Evolutionary conservation across 768 basidiomycete genomes (phyloP).

Genomic region (Russula griseocarnosa): DNA sequence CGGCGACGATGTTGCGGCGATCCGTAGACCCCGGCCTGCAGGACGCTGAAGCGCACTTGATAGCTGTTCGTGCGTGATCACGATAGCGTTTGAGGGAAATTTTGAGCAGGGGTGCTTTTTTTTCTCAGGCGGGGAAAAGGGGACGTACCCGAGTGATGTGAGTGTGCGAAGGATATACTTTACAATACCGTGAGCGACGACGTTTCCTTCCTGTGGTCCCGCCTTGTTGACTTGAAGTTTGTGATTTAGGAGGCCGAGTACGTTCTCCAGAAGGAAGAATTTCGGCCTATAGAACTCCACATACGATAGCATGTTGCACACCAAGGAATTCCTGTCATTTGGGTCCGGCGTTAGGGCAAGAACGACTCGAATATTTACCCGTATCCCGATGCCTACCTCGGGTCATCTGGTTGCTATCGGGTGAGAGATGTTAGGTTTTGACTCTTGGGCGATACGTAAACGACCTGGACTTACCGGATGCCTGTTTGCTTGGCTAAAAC

Average conservation of each 20-base stretch:
- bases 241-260: constrained; percentile 54
- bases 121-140: neutral
- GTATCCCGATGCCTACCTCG: constrained; percentile 41
- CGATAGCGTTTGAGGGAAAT: no score
- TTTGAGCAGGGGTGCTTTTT: neutral
- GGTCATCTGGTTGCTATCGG: constrained; percentile 53
- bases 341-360: neutral
- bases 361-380: neutral
- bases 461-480: constrained; percentile 42
- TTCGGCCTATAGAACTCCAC: constrained; percentile 60
- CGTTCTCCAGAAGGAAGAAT: constrained; percentile 72
- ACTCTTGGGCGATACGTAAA: neutral
- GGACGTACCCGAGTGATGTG: constrained; percentile 54
- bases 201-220: constrained; percentile 35
- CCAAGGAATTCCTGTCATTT: constrained; percentile 50
- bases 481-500: constrained; percentile 64
- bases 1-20: constrained; percentile 63
- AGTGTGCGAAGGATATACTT: constrained; percentile 63
- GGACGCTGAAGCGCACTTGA: constrained; percentile 59
- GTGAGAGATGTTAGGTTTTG: constrained; percentile 1
- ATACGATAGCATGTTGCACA: constrained; percentile 67
- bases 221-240: constrained; percentile 42
- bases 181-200: constrained; percentile 52
- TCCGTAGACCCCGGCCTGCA: constrained; percentile 71
- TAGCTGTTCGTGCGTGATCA: constrained; percentile 41